Percentiles rank a stretch among this genome's conserved stretches.
phyloP scores from a whole-genome alignment of 176 grass and related monocot species.

The Saccharum officinarum region DNA sequence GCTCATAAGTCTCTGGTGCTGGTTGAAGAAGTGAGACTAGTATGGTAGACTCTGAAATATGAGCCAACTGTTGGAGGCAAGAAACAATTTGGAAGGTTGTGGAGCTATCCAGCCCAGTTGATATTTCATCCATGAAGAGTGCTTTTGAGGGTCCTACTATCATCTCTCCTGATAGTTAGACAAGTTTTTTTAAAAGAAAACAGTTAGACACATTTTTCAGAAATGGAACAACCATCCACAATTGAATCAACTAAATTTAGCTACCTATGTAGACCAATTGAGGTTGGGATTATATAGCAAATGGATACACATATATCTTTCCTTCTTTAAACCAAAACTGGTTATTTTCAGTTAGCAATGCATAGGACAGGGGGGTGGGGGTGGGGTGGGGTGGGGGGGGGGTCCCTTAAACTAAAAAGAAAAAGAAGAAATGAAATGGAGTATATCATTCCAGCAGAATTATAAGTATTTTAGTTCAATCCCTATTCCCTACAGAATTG shows the following conservation, averaged over 20 bases:
- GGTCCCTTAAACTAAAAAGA: background rate
- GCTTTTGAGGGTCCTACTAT: slow-evolving; percentile 79
- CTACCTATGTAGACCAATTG: too few species aligned
- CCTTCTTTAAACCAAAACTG: too few species aligned
- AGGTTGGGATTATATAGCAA: too few species aligned
- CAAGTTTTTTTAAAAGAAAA: background rate
- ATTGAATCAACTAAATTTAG: background rate
- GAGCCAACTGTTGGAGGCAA: slow-evolving; percentile 74
- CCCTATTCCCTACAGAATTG: background rate
- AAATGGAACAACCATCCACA: background rate
- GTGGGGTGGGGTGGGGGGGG: too few species aligned
- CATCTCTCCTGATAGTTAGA: slow-evolving; percentile 77
- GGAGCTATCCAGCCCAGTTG: slow-evolving; percentile 78
- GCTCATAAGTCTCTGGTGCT: slow-evolving; percentile 72
- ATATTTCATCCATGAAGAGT: slow-evolving; percentile 97
- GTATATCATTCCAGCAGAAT: background rate
- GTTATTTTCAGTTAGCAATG: background rate
- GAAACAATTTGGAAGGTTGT: slow-evolving; percentile 84
- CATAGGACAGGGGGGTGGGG: background rate
- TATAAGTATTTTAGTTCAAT: background rate
- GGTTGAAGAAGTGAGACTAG: slow-evolving; percentile 81
- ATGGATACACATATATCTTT: too few species aligned
- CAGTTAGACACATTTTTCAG: background rate
- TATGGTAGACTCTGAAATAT: slow-evolving; percentile 55
- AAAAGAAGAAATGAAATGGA: background rate